Base-by-base conservation (phyloP, 164 flowering plant species). In the Macadamia integrifolia region DNA sequence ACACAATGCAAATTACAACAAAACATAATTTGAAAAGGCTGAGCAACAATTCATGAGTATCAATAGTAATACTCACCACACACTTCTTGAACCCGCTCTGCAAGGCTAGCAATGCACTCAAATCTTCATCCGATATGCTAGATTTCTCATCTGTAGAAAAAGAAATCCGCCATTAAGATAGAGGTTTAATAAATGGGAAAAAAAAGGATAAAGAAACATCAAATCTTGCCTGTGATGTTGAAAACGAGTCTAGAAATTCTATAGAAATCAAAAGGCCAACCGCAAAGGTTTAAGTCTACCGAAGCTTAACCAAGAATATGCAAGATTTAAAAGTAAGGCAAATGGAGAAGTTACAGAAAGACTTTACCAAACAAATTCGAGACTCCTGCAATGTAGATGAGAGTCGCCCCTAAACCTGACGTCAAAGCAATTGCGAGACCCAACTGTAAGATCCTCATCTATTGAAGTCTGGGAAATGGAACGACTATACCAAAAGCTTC, bases 361-460 rank as follows among this genome's bases (percentile, higher is more conserved):
- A 23, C 23, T 23, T 23, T 23, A 23, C 23, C 23, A 23, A 23
- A 23, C 23, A 23, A 23, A 23, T 23, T 61, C 40, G 96, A 81
- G 75, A 87, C 75, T 7, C 91, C 97, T 43, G 80, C 71, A 68
- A 87, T 81, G 92, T 88, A 90, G 68, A 90, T 83, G 78, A 85
- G 67, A 60, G 89, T 78, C 9, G 88, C 95, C 1, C 84, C 74
- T 55, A 87, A 44, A 18, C 96, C 93, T 53, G 86, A 83, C 0
- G 80, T 68, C 44, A 88, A 63, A 72, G 94, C 88, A 43, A 88
- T 61, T 0, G 71, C 15, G 0, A 92, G 77, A 2, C 82, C 83
- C 3, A 88, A 72, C 58, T 74, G 86, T 81, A 91, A 76, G 40
- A 86, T 73, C 89, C 78, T 85, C 97, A 91, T 91, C 77, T 68